Evolutionary conservation across 192 early-diverging fungal genomes (phyloP), one percentile per base, ranked within the genome.

Genomic region (Piromyces finnis): DNA sequence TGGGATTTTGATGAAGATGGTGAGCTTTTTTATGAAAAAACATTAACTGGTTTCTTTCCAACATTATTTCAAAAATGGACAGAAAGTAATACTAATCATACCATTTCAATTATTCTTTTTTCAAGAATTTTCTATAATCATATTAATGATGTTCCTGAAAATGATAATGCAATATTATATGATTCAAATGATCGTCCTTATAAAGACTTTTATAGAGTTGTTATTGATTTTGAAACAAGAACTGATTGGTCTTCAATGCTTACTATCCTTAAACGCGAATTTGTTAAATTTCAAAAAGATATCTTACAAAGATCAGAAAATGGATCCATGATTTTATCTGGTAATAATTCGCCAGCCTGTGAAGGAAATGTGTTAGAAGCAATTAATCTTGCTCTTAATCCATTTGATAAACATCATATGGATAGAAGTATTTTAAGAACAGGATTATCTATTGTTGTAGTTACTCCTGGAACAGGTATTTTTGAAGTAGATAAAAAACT

Each of bases 1-100:
- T 96, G 94, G 94, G 92, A 96, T 41, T 98, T 97, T 89, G 96
- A 96, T 79, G 96, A 98, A 82, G 96, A 99, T 82, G 96, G 96
- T 13, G 94, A 98, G 83, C 85, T 99, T 29, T 95, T 92, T 84
- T 97, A 94, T 86, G 97, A 97, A 85, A 95, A 95, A 84, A 93
- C 92, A 9, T 91, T 98, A 77, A 91, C 94, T 83, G 91, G 92
- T 79, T 98, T 97, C 83, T 85, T 99, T 18, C 93, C 94, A 0
- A 92, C 95, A 78, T 86, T 99, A 78, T 98, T 99, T 85, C 84
- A 87, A 81, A 87, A 89, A 78, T 99, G 97, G 97, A 91, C 91
- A 81, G 87, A 89, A 11, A 82, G 86, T 28, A 90, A 91, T 39
- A 91, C 95, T 32, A 99, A 97, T 84, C 96, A 99, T 82, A 90